Conservation (phyloP, 495 filamentous ascomycete genomes). For the Pseudevernia furfuracea region DNA sequence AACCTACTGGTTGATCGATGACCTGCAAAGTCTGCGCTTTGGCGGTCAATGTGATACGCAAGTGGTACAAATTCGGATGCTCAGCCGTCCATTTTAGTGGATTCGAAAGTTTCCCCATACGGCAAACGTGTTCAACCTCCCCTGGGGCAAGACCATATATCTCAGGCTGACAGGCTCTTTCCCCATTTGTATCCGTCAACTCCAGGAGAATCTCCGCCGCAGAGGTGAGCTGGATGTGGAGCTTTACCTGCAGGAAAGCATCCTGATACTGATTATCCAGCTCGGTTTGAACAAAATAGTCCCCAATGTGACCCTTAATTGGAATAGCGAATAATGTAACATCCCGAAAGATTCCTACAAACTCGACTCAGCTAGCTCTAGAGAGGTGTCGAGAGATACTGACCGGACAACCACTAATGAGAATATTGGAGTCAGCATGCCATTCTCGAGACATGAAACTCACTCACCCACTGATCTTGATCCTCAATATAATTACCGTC, state of each 20-base stretch:
- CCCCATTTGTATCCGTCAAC: conserved; percentile 26
- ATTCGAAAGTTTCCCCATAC: conserved; percentile 38
- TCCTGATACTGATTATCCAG: conserved; percentile 49
- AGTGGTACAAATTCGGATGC: conserved; percentile 49
- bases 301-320: conserved; percentile 44
- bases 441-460: background rate
- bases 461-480: conserved; percentile 43
- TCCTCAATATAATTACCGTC: conserved; percentile 61
- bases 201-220: conserved; percentile 28
- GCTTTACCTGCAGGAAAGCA: conserved; percentile 42
- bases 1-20: conserved; percentile 49
- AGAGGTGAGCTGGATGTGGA: conserved; percentile 34
- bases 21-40: conserved; percentile 33
- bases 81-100: conserved; percentile 61
- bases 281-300: conserved; percentile 48
- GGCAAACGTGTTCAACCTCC: conserved; percentile 21
- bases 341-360: conserved; percentile 57
- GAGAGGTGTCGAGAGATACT: conserved; percentile 29
- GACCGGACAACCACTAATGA: conserved; percentile 44
- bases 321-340: conserved; percentile 54
- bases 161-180: conserved; percentile 6
- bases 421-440: background rate
- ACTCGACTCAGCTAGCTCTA: conserved; percentile 36
- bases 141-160: conserved; percentile 13
- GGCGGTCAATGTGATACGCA: conserved; percentile 32